phyloP scores from a whole-genome alignment of 2,329 filamentous ascomycete genomes.

The Pestalotiopsis sp. region DNA sequence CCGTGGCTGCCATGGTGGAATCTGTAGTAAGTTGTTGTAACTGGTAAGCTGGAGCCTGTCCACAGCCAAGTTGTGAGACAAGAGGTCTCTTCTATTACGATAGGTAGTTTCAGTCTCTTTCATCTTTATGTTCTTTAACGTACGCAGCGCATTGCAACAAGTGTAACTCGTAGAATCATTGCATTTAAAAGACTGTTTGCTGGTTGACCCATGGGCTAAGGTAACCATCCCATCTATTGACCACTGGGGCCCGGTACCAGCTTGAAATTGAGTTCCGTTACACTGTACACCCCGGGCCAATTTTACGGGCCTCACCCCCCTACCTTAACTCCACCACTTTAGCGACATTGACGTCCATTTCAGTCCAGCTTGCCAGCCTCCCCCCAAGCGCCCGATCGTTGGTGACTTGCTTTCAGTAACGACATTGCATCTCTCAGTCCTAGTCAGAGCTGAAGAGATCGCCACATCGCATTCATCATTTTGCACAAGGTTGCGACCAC shows the following conservation, averaged over 20 bases:
- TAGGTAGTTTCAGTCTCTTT: background rate
- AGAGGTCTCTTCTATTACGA: background rate
- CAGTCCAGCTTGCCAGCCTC: slow-evolving; percentile 5
- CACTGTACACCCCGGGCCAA: background rate
- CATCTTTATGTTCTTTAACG: background rate
- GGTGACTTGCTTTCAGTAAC: background rate
- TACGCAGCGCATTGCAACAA: no score
- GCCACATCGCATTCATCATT: background rate
- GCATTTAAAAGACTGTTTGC: no score
- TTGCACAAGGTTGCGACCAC: background rate
- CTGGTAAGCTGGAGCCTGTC: background rate
- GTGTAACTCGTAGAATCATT: no score
- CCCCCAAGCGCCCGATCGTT: background rate
- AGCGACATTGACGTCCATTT: slow-evolving; percentile 5
- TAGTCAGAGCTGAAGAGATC: background rate
- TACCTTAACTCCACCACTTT: slow-evolving; percentile 11
- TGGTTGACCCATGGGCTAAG: no score
- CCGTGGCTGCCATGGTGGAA: background rate
- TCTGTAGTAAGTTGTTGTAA: background rate
- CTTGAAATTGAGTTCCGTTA: slow-evolving; percentile 1
- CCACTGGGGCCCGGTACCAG: background rate
- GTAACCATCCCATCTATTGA: background rate
- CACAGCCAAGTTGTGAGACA: background rate
- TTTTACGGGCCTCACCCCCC: slow-evolving; percentile 10
- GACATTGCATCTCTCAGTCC: background rate